Base-by-base conservation (phyloP, 345 rosid species). In the Sonneratia caseolaris region DNA sequence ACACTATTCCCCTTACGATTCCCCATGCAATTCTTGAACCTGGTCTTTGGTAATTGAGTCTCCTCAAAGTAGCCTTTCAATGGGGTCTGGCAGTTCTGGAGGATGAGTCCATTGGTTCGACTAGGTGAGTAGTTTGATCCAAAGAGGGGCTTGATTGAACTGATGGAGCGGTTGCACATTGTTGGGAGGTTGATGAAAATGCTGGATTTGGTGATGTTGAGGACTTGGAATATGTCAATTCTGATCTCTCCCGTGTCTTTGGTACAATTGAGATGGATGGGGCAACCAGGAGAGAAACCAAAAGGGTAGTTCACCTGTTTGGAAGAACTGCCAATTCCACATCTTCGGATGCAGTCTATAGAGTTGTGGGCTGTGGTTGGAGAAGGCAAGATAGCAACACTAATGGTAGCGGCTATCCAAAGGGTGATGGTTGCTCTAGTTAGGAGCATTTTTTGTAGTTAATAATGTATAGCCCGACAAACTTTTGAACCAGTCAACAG, bases 221-320 rank as follows among this genome's bases (percentile, higher is more conserved):
- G 70, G 36, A 95, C 89, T 12, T 7, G 40, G 37, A 92, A 92
- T 3, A 12, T 75, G 22, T 79, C 91, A 55, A 92, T 84, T 65
- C 0, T 43, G 22, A 83, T 59, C 6, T 37, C 38, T 3, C 56
- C 21, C 9, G 66, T 62, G 19, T 38, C 14, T 3, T 49, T 0
- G 42, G 16, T 21, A 76, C 99, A 95, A 10, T 8, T 37, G 37
- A 95, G 74, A 7, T 0, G 69, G 79, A 95, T 90, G 37, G 61
- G 70, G 73, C 89, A 92, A 12, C 56, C 77, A 9, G 19, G 0
- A 3, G 96, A 80, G 79, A 90, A 92, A 14, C 97, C 97, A 72
- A 95, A 95, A 13, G 99, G 99, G 68, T 82, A 90, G 27, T 81
- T 75, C 12, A 89, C 76, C 3, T 3, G 8, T 14, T 36, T 76